These are phyloP conservation scores for Dianthus caryophyllus DNA, from an alignment of 148 eudicot species.

Conservation along the genomic window DNA sequence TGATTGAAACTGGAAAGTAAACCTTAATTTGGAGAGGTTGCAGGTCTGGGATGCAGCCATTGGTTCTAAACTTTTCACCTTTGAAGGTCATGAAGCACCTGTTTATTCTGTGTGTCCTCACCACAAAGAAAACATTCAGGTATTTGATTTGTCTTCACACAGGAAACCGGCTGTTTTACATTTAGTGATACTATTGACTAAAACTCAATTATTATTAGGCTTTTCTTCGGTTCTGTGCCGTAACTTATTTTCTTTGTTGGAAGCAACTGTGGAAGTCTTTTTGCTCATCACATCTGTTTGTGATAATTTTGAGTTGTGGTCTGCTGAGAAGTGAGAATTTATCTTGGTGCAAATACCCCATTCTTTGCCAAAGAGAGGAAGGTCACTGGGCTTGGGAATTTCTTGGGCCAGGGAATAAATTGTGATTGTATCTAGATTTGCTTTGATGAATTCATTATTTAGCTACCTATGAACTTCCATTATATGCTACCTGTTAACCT, in stretches of 20 bases:
- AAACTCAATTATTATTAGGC: not conserved
- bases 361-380: not conserved
- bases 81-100: slow-evolving; percentile 89
- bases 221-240: not conserved
- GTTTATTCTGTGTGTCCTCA: slow-evolving; percentile 91
- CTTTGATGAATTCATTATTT: not conserved
- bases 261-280: not conserved
- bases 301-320: not conserved
- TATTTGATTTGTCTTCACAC: slow-evolving; percentile 38
- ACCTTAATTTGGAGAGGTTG: slow-evolving; percentile 17
- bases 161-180: slow-evolving; percentile 2
- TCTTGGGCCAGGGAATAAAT: not conserved
- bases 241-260: not conserved
- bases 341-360: too few relatives aligned
- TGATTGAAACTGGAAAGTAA: not conserved
- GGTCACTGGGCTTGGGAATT: not conserved
- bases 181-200: not conserved
- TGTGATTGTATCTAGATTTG: not conserved
- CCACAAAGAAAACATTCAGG: slow-evolving; percentile 70
- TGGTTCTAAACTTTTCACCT: slow-evolving; percentile 66
- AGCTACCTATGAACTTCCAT: too few relatives aligned
- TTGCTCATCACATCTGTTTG: not conserved
- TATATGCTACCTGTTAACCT: too few relatives aligned
- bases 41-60: slow-evolving; percentile 83
- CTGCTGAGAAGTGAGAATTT: too few relatives aligned